A percentile compares a stretch with the other conserved stretches of the same genome.
These are phyloP conservation scores for Eucalyptus pauciflora DNA, from an alignment of 345 rosid species.

Conservation along the genomic window DNA sequence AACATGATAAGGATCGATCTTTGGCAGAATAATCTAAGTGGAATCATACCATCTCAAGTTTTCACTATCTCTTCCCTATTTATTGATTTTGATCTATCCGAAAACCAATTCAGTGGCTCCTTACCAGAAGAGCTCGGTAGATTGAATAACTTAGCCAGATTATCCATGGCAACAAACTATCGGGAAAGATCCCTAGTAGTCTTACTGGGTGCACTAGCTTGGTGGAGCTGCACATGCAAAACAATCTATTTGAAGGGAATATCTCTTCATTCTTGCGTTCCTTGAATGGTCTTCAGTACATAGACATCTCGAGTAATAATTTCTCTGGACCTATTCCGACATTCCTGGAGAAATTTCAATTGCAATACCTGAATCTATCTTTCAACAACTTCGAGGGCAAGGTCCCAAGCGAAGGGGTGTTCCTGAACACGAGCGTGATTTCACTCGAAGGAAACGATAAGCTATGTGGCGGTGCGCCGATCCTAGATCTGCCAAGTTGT, in stretches of 20 bases:
- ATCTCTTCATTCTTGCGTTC: background rate
- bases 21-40: background rate
- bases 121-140: background rate
- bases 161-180: background rate
- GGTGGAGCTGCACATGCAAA: background rate
- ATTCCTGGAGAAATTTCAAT: background rate
- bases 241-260: background rate
- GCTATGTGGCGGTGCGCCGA: background rate
- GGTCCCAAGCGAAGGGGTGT: conserved; percentile 3
- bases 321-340: background rate
- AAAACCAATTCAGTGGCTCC: background rate
- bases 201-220: background rate
- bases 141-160: background rate
- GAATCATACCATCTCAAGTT: background rate
- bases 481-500: background rate
- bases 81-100: background rate
- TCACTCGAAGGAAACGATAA: background rate
- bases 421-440: background rate
- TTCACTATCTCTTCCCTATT: background rate
- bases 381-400: conserved; percentile 5
- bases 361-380: background rate
- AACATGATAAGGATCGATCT: background rate
- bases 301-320: background rate
- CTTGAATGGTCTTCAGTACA: background rate
- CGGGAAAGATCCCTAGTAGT: background rate